phyloP scores from a whole-genome alignment of 1,284 basidiomycete genomes.

The Cryptococcus floricola region DNA sequence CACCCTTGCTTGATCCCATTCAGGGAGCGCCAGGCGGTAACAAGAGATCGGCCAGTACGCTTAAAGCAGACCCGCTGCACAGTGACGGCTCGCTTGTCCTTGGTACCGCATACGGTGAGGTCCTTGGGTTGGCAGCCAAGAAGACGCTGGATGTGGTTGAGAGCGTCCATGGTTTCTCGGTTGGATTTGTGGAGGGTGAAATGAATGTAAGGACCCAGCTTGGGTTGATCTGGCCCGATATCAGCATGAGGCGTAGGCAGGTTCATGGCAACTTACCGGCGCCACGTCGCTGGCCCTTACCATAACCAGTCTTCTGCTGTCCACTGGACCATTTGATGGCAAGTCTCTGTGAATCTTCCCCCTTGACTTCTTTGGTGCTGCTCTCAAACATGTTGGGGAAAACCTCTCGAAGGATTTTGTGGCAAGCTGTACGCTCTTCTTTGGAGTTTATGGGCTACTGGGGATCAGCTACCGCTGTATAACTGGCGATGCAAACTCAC shows the following conservation, averaged over 20 bases:
- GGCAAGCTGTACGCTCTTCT: conserved; percentile 72
- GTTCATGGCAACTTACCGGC: conserved; percentile 3
- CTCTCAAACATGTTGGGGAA: conserved; percentile 81
- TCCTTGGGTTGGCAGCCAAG: conserved; percentile 73
- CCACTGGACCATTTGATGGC: conserved; percentile 38
- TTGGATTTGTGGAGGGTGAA: conserved; percentile 98
- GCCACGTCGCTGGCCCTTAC: conserved; percentile 14
- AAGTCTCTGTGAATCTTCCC: conserved; percentile 28
- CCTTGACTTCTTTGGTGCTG: conserved; percentile 26
- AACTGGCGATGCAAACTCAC: conserved; percentile 49
- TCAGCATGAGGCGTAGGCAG: neutral
- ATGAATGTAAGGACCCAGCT: conserved; percentile 74
- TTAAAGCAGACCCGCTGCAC: conserved; percentile 85
- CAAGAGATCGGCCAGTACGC: conserved; percentile 71
- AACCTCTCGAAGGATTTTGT: conserved; percentile 72
- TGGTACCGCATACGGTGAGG: conserved; percentile 88
- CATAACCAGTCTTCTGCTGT: neutral
- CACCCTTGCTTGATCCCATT: conserved; percentile 62
- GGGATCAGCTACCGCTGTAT: neutral
- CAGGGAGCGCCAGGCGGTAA: conserved; percentile 75
- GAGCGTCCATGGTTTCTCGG: conserved; percentile 92
- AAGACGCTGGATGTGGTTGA: conserved; percentile 70
- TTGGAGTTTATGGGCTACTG: conserved; percentile 75
- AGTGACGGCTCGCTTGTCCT: conserved; percentile 96
- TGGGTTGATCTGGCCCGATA: conserved; percentile 6